Conservation (phyloP, 2,329 filamentous ascomycete species). For the Aspergillus chevalieri region DNA sequence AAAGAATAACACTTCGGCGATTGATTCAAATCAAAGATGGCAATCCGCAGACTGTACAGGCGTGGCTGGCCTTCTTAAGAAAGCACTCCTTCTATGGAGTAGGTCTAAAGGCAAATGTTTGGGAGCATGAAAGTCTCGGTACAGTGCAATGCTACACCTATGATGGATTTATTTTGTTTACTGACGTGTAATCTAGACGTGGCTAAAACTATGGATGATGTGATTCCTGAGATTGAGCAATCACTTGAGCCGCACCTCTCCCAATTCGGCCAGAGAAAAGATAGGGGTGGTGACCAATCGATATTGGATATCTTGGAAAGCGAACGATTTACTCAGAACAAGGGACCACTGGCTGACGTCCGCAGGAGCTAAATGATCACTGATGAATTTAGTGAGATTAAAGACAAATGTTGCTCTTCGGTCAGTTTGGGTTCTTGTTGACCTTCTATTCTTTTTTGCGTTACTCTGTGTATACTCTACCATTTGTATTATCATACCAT, state of each 20-base stretch:
- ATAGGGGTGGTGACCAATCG: conserved; percentile 20
- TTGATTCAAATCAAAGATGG: conserved; percentile 92
- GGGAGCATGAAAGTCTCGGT: conserved; percentile 75
- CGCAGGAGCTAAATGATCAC: conserved; percentile 16
- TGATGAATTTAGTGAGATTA: background rate
- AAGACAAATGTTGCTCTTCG: background rate
- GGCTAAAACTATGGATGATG: conserved; percentile 34
- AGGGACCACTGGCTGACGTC: conserved; percentile 29
- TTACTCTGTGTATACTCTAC: no score
- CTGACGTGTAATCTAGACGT: conserved; percentile 29
- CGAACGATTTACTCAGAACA: conserved; percentile 31
- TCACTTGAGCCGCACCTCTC: conserved; percentile 35
- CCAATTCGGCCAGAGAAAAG: conserved; percentile 36
- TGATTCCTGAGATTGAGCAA: conserved; percentile 33
- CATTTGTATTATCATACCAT: no score
- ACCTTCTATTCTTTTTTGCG: background rate
- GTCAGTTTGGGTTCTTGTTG: background rate
- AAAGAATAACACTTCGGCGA: conserved; percentile 77
- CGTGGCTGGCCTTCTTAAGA: conserved; percentile 87
- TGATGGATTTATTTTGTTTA: conserved; percentile 5
- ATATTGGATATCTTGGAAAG: conserved; percentile 32
- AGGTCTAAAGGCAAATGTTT: conserved; percentile 98
- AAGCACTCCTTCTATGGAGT: conserved; percentile 95
- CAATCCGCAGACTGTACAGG: conserved; percentile 76
- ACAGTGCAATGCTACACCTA: conserved; percentile 20